Percentiles rank a stretch among this genome's conserved stretches.
phyloP scores from a whole-genome alignment of 2,329 filamentous ascomycete species.

The Akanthomyces lecanii region DNA sequence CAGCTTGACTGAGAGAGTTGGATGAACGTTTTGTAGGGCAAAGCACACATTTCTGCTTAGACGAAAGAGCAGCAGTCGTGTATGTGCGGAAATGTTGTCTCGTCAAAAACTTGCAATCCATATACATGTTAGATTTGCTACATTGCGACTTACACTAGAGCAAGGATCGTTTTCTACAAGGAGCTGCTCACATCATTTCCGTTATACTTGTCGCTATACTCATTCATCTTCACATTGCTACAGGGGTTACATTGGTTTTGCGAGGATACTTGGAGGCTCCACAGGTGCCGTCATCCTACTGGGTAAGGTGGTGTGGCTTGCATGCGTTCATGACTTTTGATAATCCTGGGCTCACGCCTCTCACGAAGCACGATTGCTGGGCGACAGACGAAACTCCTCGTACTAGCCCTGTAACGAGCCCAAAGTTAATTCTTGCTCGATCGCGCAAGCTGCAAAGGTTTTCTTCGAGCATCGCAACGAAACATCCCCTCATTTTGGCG shows the following conservation, averaged over 20 bases:
- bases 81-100: no score
- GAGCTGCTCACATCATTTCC: background rate
- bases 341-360: background rate
- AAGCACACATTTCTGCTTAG: no score
- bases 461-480: no score
- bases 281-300: background rate
- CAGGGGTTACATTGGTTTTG: background rate
- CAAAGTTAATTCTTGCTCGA: background rate
- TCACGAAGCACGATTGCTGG: background rate
- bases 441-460: no score
- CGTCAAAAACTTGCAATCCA: no score
- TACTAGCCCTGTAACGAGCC: background rate
- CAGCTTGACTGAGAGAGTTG: no score
- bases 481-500: no score
- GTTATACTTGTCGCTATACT: background rate
- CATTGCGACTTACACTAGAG: no score
- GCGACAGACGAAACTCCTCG: background rate
- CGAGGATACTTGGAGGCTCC: background rate
- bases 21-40: no score
- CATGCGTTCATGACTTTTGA: constrained; percentile 10
- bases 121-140: no score
- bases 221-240: background rate
- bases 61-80: no score
- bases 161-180: background rate
- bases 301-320: background rate